phyloP scores from a whole-genome alignment of 2,329 filamentous ascomycete genomes.

The Fusarium drepaniforme region DNA sequence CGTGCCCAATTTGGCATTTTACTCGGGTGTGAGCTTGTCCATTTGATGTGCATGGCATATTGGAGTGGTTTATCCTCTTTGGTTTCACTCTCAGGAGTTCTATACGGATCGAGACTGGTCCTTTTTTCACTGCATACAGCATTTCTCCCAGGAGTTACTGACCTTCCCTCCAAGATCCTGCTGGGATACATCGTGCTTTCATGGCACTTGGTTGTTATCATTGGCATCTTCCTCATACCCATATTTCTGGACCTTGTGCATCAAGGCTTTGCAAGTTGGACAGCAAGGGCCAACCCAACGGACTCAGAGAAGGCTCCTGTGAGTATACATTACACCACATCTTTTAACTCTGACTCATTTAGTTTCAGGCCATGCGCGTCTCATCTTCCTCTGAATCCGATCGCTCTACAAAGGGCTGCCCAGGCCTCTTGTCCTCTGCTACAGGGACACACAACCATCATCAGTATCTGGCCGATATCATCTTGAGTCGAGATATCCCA shows the following conservation, averaged over 20 bases:
- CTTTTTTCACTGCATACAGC: slow-evolving; percentile 13
- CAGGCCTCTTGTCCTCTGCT: rapidly evolving
- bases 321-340: background rate
- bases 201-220: background rate
- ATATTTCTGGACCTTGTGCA: background rate
- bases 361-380: background rate
- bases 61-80: slow-evolving; percentile 4
- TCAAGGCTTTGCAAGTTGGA: background rate
- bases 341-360: background rate
- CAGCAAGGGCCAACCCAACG: background rate
- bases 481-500: background rate
- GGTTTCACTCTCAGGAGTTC: background rate
- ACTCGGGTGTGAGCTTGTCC: slow-evolving; percentile 15
- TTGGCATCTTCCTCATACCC: slow-evolving; percentile 7
- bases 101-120: background rate
- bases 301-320: background rate
- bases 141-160: slow-evolving; percentile 3
- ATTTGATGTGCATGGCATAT: slow-evolving; percentile 1
- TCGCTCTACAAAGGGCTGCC: rapidly evolving
- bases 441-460: background rate
- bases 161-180: slow-evolving; percentile 12
- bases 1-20: slow-evolving; percentile 18
- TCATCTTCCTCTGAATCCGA: background rate
- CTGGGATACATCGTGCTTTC: slow-evolving; percentile 15
- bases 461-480: background rate